Evolutionary conservation across 305 asterid species (phyloP), one percentile per base, ranked within the genome.

Genomic region (Solanum hybrid): DNA sequence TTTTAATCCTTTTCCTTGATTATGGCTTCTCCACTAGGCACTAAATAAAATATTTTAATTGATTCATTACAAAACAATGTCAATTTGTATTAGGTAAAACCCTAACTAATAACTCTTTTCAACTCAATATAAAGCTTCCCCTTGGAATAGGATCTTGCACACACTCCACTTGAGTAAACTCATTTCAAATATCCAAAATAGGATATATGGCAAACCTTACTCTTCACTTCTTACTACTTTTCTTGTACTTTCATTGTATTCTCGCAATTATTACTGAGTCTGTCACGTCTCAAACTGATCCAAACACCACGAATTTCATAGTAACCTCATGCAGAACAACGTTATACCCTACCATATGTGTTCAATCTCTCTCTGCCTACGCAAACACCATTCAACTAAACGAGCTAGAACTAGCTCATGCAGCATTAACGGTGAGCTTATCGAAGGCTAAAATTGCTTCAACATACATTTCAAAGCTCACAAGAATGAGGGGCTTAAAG

Each of bases 361-460:
- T 90, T 4, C 88, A 90, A 32, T 79, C 82, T 41, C 91, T 90
- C 84, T 57, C 90, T 4, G 13, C 89, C 29, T 87, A 87, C 24
- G 37, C 88, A 26, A 87, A 78, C 84, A 78, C 85, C 76, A 79
- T 90, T 77, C 90, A 79, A 68, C 36, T 26, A 31, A 90, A 26
- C 27, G 83, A 90, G 61, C 91, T 68, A 29, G 85, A n/a, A 7
- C 88, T 90, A n/a, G 91, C 91, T 80, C 88, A 79, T 70, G 88
- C 89, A 1, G 70, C 91, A 14, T 20, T 90, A 72, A 3, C 80
- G 0, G 79, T 85, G 31, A 84, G 91, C 65, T n/a, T 86, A 10
- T 32, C 79, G 31, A 82, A 70, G 15, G 91, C 91, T 12, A 34
- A 36, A 82, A 3, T 73, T 26, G 79, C 91, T 24, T 15, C 86